phyloP scores from a whole-genome alignment of 495 filamentous ascomycete species.

The Parmelia sp. region DNA sequence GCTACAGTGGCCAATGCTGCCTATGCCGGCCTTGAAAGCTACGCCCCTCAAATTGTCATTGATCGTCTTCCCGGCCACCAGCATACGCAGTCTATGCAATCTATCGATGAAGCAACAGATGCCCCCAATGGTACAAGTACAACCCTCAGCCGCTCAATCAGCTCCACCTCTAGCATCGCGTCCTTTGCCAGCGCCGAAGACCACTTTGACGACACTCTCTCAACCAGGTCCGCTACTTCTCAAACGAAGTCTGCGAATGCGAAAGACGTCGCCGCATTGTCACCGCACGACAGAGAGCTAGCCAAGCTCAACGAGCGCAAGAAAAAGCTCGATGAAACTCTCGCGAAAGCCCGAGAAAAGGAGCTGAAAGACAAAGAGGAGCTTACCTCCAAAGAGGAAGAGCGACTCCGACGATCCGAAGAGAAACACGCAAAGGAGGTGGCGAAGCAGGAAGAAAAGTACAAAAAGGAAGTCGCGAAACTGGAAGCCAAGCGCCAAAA shows the following conservation, averaged over 20 bases:
- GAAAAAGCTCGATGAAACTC: constrained; percentile 61
- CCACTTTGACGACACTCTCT: constrained; percentile 21
- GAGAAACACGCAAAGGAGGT: constrained; percentile 56
- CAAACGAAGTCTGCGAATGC: constrained; percentile 9
- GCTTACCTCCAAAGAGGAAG: constrained; percentile 39
- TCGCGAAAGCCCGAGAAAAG: constrained; percentile 45
- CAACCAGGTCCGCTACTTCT: constrained; percentile 19
- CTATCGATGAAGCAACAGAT: constrained; percentile 18
- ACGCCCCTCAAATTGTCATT: constrained; percentile 43
- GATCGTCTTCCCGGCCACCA: constrained; percentile 42
- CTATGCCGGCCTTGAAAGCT: constrained; percentile 37
- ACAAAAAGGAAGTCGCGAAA: constrained; percentile 54
- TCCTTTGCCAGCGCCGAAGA: constrained; percentile 36
- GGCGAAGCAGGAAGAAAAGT: constrained; percentile 58
- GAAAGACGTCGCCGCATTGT: constrained; percentile 25
- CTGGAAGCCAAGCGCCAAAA: constrained; percentile 52
- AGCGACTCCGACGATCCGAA: constrained; percentile 44
- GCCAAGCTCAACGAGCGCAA: constrained; percentile 66
- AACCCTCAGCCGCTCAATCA: constrained; percentile 34
- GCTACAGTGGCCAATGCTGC: constrained; percentile 40
- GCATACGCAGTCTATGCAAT: constrained; percentile 6
- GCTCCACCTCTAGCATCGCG: constrained; percentile 24
- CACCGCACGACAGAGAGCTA: constrained; percentile 64
- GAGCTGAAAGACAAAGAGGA: constrained; percentile 44
- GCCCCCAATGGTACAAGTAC: constrained; percentile 24